Conservation (phyloP, 2,329 filamentous ascomycete genomes). For the Dryadomyces quercus-mongolicae region DNA sequence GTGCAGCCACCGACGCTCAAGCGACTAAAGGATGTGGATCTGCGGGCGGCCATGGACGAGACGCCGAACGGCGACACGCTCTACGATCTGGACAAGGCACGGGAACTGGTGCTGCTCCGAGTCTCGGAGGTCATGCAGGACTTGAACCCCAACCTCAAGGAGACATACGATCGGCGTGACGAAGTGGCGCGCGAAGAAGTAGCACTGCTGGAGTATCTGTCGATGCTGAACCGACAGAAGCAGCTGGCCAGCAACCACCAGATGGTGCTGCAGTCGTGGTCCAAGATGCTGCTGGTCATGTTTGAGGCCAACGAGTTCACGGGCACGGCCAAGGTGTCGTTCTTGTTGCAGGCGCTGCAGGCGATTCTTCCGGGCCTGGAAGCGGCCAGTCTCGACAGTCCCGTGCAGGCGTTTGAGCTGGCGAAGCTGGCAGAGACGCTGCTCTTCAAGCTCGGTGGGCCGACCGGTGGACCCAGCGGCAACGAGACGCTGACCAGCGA, state of each 20-base stretch:
- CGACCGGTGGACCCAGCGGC: background rate
- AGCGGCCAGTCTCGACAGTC: slow-evolving; percentile 55
- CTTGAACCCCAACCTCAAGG: slow-evolving; percentile 16
- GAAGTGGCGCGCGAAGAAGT: slow-evolving; percentile 46
- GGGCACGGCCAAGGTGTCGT: slow-evolving; percentile 56
- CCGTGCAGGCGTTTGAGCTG: slow-evolving; percentile 61
- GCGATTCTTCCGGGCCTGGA: slow-evolving; percentile 82
- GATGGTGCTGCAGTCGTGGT: slow-evolving; percentile 69
- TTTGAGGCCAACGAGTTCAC: slow-evolving; percentile 73
- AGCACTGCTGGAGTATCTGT: slow-evolving; percentile 47
- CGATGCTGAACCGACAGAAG: slow-evolving; percentile 50
- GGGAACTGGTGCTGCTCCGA: slow-evolving; percentile 61
- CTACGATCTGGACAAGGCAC: slow-evolving; percentile 59
- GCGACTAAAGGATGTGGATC: slow-evolving; percentile 54
- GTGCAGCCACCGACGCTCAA: slow-evolving; percentile 39
- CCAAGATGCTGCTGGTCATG: slow-evolving; percentile 71
- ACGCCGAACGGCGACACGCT: slow-evolving; percentile 39
- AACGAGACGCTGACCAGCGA: background rate
- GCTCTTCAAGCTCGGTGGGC: slow-evolving; percentile 57
- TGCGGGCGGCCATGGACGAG: slow-evolving; percentile 51
- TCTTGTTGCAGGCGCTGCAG: slow-evolving; percentile 78
- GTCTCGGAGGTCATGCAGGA: slow-evolving; percentile 42
- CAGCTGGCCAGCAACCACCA: slow-evolving; percentile 46
- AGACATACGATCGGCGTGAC: slow-evolving; percentile 28
- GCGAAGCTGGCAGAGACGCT: slow-evolving; percentile 64